phyloP scores from a whole-genome alignment of 2,329 filamentous ascomycete genomes.

The Didymella pinodella region DNA sequence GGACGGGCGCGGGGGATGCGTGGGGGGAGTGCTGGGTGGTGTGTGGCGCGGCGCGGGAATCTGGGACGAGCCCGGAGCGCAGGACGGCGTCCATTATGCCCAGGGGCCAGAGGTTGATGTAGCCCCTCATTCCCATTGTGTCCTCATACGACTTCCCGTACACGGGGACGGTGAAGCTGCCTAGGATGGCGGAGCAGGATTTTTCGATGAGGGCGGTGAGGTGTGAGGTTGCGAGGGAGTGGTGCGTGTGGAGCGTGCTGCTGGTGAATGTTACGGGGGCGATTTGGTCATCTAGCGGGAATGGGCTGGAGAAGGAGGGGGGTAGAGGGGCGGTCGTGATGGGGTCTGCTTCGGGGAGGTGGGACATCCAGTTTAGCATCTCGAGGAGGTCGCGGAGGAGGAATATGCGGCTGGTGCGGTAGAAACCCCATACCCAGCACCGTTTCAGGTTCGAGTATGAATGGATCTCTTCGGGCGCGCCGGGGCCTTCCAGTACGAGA shows the following conservation, averaged over 20 bases:
- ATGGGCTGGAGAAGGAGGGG: slow-evolving; percentile 11
- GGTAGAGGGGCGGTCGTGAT: slow-evolving; percentile 4
- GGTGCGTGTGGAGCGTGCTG: slow-evolving; percentile 25
- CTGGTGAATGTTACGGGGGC: slow-evolving; percentile 23
- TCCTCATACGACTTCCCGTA: slow-evolving; percentile 34
- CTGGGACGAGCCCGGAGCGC: slow-evolving; percentile 36
- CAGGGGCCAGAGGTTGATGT: slow-evolving; percentile 38
- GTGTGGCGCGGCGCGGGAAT: slow-evolving; percentile 22
- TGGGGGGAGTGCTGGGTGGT: slow-evolving; percentile 6
- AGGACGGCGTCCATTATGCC: slow-evolving; percentile 40
- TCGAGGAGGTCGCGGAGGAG: slow-evolving; percentile 41
- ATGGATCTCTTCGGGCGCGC: slow-evolving; percentile 41
- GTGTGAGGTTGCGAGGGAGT: slow-evolving; percentile 30
- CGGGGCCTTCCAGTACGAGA: slow-evolving; percentile 32
- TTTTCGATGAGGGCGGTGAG: slow-evolving; percentile 37
- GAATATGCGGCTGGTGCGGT: slow-evolving; percentile 40
- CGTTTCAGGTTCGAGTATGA: slow-evolving; percentile 32
- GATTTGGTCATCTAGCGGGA: slow-evolving; percentile 13
- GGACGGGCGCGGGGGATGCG: slow-evolving; percentile 2
- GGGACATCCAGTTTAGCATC: slow-evolving; percentile 44
- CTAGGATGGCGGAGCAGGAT: slow-evolving; percentile 34
- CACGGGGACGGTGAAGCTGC: slow-evolving; percentile 38
- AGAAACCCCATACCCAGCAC: slow-evolving; percentile 43
- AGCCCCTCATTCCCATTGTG: slow-evolving; percentile 40
- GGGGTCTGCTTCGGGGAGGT: slow-evolving; percentile 27